Evolutionary conservation across 371 early-diverging fungal genomes (phyloP).

Genomic region (Lichtheimia ramosa): DNA sequence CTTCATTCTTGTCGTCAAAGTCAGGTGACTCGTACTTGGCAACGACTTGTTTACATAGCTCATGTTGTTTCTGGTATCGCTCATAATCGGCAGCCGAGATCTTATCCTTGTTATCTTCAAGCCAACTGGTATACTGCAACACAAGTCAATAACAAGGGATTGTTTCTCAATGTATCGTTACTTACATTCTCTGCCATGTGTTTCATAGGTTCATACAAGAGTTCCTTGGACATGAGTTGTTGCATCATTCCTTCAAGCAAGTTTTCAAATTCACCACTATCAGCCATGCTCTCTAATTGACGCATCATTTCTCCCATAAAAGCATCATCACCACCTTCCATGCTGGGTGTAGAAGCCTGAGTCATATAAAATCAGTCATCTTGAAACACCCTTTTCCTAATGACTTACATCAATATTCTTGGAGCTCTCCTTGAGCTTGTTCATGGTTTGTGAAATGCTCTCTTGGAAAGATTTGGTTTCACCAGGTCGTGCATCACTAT

Average conservation of each 20-base stretch:
- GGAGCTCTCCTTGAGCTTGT: slow-evolving; percentile 81
- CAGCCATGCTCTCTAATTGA: slow-evolving; percentile 84
- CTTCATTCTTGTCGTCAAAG: slow-evolving; percentile 65
- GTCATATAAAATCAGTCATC: too few species aligned
- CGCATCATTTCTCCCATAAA: slow-evolving; percentile 88
- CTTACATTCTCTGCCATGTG: slow-evolving; percentile 74
- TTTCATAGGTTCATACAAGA: slow-evolving; percentile 93
- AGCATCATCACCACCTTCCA: slow-evolving; percentile 50
- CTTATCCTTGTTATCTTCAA: slow-evolving; percentile 71
- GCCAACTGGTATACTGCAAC: slow-evolving; percentile 84
- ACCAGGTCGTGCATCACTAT: slow-evolving; percentile 9
- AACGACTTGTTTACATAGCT: slow-evolving; percentile 74
- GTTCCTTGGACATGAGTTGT: slow-evolving; percentile 87
- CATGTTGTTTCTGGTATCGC: slow-evolving; percentile 75
- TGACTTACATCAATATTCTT: slow-evolving; percentile 75
- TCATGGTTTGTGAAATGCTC: slow-evolving; percentile 81
- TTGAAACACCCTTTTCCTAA: neutral
- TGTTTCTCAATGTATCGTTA: neutral
- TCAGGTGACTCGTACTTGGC: slow-evolving; percentile 69
- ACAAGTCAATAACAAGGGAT: neutral
- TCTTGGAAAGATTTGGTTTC: slow-evolving; percentile 65
- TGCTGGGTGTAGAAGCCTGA: too few species aligned
- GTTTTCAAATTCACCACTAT: slow-evolving; percentile 79
- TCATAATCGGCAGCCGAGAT: slow-evolving; percentile 66
- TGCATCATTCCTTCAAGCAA: slow-evolving; percentile 89